Percentiles rank a stretch among this genome's conserved stretches.
These are phyloP conservation scores for Stephania japonica DNA, from an alignment of 164 flowering plant species.

Conservation along the genomic window DNA sequence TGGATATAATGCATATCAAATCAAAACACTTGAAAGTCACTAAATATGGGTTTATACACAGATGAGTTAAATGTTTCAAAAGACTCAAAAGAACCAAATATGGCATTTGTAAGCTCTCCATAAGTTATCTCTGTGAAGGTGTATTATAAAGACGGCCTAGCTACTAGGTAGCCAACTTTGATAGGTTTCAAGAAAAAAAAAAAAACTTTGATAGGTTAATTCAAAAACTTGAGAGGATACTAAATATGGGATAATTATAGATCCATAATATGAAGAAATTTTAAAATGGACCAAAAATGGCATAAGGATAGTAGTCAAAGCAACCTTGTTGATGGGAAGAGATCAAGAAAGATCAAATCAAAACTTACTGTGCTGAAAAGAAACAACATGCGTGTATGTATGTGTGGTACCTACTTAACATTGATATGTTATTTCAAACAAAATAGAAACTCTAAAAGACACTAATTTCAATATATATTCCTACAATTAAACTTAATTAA, in stretches of 20 bases:
- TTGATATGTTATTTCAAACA: constrained; percentile 6
- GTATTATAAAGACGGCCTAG: background rate
- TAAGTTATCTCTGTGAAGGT: background rate
- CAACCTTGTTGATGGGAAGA: constrained; percentile 6
- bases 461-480: background rate
- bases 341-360: background rate
- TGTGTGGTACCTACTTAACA: background rate
- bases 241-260: constrained; percentile 11
- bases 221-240: constrained; percentile 5
- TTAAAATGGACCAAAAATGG: constrained; percentile 8
- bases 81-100: background rate
- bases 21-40: background rate
- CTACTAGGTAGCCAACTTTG: background rate
- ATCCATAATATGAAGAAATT: background rate
- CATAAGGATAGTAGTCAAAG: constrained; percentile 11
- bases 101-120: background rate
- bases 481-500: background rate
- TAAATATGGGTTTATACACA: background rate
- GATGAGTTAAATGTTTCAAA: background rate
- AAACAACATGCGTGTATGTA: background rate
- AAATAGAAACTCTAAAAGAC: background rate
- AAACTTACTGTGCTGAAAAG: constrained; percentile 5
- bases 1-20: background rate
- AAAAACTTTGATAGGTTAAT: background rate
- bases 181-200: too few species aligned